Percentiles rank a stretch among this genome's conserved stretches.
These are phyloP conservation scores for Pascua sp. DNA, from an alignment of 1,284 basidiomycete species.

Conservation along the genomic window DNA sequence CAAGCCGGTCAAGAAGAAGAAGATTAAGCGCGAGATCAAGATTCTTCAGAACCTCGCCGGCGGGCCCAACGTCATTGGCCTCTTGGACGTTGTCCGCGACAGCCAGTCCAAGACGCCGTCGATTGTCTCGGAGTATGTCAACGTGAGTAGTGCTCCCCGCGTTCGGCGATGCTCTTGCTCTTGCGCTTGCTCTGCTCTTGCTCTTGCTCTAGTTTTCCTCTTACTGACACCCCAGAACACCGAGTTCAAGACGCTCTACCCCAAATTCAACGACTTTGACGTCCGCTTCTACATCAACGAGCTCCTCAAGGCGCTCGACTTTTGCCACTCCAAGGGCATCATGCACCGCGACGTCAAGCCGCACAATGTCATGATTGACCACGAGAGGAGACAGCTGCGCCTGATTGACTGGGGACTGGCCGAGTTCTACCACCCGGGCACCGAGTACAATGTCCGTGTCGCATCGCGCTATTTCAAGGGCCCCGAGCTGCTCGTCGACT, in stretches of 20 bases:
- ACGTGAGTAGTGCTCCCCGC: slow-evolving; percentile 43
- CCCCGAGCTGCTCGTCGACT: slow-evolving; percentile 94
- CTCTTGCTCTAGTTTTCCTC: no score
- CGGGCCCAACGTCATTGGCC: slow-evolving; percentile 79
- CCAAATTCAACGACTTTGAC: slow-evolving; percentile 89
- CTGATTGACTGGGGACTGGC: slow-evolving; percentile 99
- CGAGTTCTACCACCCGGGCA: slow-evolving; percentile 97
- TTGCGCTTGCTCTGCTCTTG: no score
- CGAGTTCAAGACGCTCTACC: slow-evolving; percentile 96
- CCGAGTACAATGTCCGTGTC: slow-evolving; percentile 96
- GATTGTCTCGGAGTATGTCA: slow-evolving; percentile 95
- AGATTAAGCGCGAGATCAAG: slow-evolving; percentile 99
- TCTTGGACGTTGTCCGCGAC: slow-evolving; percentile 94
- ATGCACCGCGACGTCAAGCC: slow-evolving; percentile 99
- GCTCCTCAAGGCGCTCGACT: slow-evolving; percentile 95
- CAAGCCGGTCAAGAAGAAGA: slow-evolving; percentile 99
- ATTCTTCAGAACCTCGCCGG: slow-evolving; percentile 95
- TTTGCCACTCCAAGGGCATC: slow-evolving; percentile 96
- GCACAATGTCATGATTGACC: slow-evolving; percentile 99
- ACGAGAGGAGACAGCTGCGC: slow-evolving; percentile 91
- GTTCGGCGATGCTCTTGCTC: slow-evolving; percentile 22
- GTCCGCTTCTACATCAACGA: slow-evolving; percentile 97
- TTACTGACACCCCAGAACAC: slow-evolving; percentile 58
- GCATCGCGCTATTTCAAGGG: slow-evolving; percentile 98
- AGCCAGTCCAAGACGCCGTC: slow-evolving; percentile 89